Percentiles rank a stretch among this genome's conserved stretches.
phyloP scores from a whole-genome alignment of 2,329 filamentous ascomycete genomes.

The Cytospora chrysosperma region DNA sequence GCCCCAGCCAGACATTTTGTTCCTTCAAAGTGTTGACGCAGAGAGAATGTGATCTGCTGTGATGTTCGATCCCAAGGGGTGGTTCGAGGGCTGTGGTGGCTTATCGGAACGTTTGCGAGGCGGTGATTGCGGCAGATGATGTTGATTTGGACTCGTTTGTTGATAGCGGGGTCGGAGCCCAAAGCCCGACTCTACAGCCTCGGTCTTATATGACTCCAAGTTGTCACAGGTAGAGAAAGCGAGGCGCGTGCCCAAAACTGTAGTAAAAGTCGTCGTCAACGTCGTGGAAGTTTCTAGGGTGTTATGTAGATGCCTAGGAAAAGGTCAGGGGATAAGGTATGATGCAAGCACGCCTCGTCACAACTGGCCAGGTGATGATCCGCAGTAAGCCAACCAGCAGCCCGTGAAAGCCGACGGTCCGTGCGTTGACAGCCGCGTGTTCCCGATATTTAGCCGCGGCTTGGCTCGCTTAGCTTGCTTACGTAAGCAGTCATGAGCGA shows the following conservation, averaged over 20 bases:
- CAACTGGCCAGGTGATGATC: conserved; percentile 18
- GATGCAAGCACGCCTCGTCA: conserved; percentile 25
- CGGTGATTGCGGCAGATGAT: conserved; percentile 13
- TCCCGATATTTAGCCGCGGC: conserved; percentile 11
- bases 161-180: conserved; percentile 20
- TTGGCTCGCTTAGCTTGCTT: background rate
- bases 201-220: conserved; percentile 1
- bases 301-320: conserved; percentile 20
- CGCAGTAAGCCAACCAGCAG: conserved; percentile 14
- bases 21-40: background rate
- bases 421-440: background rate
- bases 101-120: conserved; percentile 14
- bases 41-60: background rate
- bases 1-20: conserved; percentile 53
- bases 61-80: background rate
- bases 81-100: conserved; percentile 1
- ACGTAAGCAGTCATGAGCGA: conserved; percentile 6
- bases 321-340: conserved; percentile 17
- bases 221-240: background rate
- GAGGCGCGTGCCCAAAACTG: background rate
- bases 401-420: background rate
- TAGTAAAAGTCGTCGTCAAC: conserved; percentile 15
- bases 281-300: conserved; percentile 3
- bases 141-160: conserved; percentile 3
- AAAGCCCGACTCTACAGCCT: background rate